Base-by-base conservation (phyloP, 2,329 filamentous ascomycete species). In the Pseudogymnoascus sp. region DNA sequence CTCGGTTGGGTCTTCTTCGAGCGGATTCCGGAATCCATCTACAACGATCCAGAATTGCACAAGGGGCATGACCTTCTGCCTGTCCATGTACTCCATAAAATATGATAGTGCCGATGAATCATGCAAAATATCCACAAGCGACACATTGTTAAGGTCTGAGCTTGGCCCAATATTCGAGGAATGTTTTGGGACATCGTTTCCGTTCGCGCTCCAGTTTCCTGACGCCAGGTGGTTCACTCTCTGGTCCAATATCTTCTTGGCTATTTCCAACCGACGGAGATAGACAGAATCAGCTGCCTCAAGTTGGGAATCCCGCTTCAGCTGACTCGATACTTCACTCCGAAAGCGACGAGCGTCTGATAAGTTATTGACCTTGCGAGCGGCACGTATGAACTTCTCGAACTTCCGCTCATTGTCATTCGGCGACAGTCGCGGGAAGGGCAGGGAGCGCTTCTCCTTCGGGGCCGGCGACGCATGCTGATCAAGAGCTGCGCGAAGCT, bases 81-180 rank as follows among this genome's bases (percentile, higher is more conserved):
- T 87, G 73, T 99, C 94, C 94, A 99, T 99, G 71, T 92, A 97
- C 73, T 99, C 94, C 94, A 99, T 99, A 77, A 99, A 97, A 73
- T 96, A 99, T 2, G 94, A 97, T 7, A 99, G 80, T 0, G 91
- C 93, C 1, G 93, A 89, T 2, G 94, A 85, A 74, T 95, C 92
- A 67, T 92, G 89, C 63, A 99, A 80, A n/a, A 99, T 81, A 66
- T 97, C 92, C 10, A 87, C 84, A 2, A 97, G 79, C 0, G 90
- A 87, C 6, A 88, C 88, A 68, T 89, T 89, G 66, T 92, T 87
- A 39, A 92, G 78, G 48, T 81, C 83, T 1, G 89, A 88, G 35
- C 13, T 15, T 2, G 29, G 33, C 21, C 58, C 58, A 58, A 25
- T 48, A 58, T 42, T 61, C 17, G 38, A 33, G 10, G 39, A 29